Percentiles rank a stretch among this genome's conserved stretches.
These are phyloP conservation scores for Streptanthus diversifolius DNA, from an alignment of 345 rosid genomes.

Conservation along the genomic window DNA sequence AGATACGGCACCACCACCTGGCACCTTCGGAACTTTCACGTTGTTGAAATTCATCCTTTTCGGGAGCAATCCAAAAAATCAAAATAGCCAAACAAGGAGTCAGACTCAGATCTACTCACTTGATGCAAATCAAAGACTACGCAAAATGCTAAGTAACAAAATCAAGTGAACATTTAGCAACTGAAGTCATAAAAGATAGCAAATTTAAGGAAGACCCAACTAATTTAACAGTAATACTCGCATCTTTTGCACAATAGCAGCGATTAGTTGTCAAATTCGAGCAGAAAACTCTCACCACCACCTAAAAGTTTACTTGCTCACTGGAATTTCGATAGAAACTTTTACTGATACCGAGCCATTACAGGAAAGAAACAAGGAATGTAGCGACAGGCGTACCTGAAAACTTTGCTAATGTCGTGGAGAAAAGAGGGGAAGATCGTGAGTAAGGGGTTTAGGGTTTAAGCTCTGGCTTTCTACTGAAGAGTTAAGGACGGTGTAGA, in stretches of 20 bases:
- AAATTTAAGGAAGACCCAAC: background rate
- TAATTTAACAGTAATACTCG: background rate
- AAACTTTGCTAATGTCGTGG: background rate
- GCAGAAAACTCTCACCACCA: background rate
- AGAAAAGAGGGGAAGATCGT: conserved; percentile 3
- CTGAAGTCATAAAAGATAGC: background rate
- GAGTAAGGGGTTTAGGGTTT: conserved; percentile 35
- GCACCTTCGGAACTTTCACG: conserved; percentile 76
- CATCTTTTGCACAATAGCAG: background rate
- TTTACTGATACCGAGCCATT: background rate
- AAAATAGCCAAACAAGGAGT: no score
- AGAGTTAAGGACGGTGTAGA: background rate
- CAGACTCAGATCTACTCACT: background rate
- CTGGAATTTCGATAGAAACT: background rate
- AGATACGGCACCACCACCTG: conserved; percentile 64
- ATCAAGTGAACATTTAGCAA: background rate
- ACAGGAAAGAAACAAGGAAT: background rate
- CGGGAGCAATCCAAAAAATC: background rate
- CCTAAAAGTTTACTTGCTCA: background rate
- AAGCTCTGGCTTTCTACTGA: background rate
- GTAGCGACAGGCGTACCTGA: conserved; percentile 10
- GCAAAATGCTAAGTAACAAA: background rate
- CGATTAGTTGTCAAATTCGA: background rate
- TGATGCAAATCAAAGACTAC: background rate
- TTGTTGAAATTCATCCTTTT: conserved; percentile 49